Evolutionary conservation across 1,284 basidiomycete genomes (phyloP), one percentile per base, ranked within the genome.

Genomic region (Tylopilus sp.): DNA sequence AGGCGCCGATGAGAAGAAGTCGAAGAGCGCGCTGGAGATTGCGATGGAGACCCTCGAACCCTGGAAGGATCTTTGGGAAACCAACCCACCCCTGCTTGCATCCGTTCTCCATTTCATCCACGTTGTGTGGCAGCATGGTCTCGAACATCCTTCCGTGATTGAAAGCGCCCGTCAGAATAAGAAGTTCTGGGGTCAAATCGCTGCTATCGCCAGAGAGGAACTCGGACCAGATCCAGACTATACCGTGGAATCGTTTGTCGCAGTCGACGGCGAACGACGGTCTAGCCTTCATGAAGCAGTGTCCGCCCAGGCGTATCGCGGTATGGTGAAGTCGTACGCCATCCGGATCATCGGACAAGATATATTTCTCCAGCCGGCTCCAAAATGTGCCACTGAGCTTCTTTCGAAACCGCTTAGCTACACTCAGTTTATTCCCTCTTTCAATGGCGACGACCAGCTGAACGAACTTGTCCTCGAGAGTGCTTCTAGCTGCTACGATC

Each of bases 101-200:
- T 82, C 85, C 10, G 77, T 91, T 6, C 70, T 97, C 44, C 75
- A 80, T 9, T 97, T 95, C 71, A 70, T 95, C 50, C 81, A 88
- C 54, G 76, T 84, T 9, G 84, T 92, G 1, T 95, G 90, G 89
- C 79, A 85, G 57, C 90, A 91, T 59, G 86, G 82, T 7, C 72
- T 86, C 43, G 90, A 93, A 59, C 89, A 92, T 63, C 81, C 78
- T 49, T 58, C 72, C 0, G 71, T 77, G 0, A 72, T 94, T 39
- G 77, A 81, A 21, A 59, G 73, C 2, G 68, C 84, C 6, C 78
- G 84, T 16, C 66, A 73, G 15, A 77, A 86, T 53, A 58, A 71
- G 0, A 71, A 68, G 16, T 81, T 92, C 53, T 92, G 89, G 84
- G 71, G 75, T 9, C 73, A 75, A 25, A 66, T 94, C 9, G 75